Base-by-base conservation (phyloP, 108 stramenopile species). In the Cyclotella sp. region DNA sequence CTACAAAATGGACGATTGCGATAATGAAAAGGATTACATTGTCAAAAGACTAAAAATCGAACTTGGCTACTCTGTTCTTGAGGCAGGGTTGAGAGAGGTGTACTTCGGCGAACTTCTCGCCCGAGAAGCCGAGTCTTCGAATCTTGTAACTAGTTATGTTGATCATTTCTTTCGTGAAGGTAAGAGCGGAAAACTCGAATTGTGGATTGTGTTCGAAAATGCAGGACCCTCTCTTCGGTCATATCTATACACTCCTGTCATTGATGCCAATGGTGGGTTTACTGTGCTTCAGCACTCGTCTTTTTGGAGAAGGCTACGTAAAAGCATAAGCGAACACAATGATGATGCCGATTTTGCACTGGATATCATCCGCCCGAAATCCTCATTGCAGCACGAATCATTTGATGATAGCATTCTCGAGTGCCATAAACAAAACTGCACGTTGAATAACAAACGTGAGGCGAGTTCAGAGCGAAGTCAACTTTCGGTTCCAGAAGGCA, bases 161-260 rank as follows among this genome's bases (percentile, higher is more conserved):
- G 91, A 94, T 68, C 93, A 94, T 70, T 94, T 94, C 78, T 94
- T 91, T 76, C 87, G 91, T 11, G 63, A 80, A 63, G 68, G 78
- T 62, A 43, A 39, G 39, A 47, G 14, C n/a, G 61, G 72, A 12
- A 68, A 83, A 26, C 42, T 91, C 19, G 93, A 94, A 62, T 65
- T 94, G 26, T 94, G 93, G 93, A 94, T 94, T 65, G 90, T 94
- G 7, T 94, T 88, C 77, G 86, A 90, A 62, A 84, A 92, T 79
- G 88, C 87, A 0, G 93, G 93, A 14, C 79, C 88, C 3, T 94
- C 93, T 12, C 76, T 94, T 9, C 85, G 93, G 8, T 89, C 88
- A 18, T 92, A 87, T 73, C 28, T 94, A 21, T 94, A 94, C 66
- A 81, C 89, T 12, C 53, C 78, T 18, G 85, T 86, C 18, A 67